Evolutionary conservation across 164 flowering plant genomes (phyloP).

Genomic region (Aristolochia californica): DNA sequence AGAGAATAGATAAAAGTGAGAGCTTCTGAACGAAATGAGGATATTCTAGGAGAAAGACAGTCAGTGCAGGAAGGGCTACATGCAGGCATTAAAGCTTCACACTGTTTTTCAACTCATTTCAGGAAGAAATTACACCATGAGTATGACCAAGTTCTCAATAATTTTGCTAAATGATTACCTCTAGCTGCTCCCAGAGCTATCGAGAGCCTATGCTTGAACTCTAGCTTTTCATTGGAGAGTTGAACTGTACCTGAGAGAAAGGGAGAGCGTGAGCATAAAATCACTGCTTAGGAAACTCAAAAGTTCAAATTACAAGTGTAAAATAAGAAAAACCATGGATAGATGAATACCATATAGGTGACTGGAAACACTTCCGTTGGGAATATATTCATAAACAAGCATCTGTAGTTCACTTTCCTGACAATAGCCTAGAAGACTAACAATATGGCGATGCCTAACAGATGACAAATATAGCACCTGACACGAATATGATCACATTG

Average conservation of each 20-base stretch:
- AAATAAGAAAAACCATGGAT: conserved; percentile 6
- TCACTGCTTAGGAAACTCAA: no score
- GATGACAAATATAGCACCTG: conserved; percentile 78
- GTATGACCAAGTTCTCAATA: conserved; percentile 74
- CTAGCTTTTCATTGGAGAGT: conserved; percentile 51
- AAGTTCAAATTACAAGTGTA: no score
- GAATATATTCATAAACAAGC: conserved; percentile 72
- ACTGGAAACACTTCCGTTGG: conserved; percentile 83
- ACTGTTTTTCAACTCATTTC: conserved; percentile 1
- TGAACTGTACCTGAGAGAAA: conserved; percentile 42
- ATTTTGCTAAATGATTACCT: conserved; percentile 91
- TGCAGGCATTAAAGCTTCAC: neutral
- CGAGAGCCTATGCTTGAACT: conserved; percentile 73
- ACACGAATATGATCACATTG: conserved; percentile 4
- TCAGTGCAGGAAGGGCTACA: neutral
- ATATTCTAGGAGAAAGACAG: neutral
- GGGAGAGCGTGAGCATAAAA: no score
- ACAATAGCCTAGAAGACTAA: conserved; percentile 77
- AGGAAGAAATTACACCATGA: conserved; percentile 47
- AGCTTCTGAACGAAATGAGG: neutral
- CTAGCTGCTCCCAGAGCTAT: conserved; percentile 93
- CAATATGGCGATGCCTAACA: conserved; percentile 73
- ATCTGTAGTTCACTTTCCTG: conserved; percentile 68
- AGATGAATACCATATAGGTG: conserved; percentile 65
- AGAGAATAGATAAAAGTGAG: conserved; percentile 8